Percentiles rank a stretch among this genome's conserved stretches.
phyloP scores from a whole-genome alignment of 768 basidiomycete genomes.

The Lactarius deliciosus region DNA sequence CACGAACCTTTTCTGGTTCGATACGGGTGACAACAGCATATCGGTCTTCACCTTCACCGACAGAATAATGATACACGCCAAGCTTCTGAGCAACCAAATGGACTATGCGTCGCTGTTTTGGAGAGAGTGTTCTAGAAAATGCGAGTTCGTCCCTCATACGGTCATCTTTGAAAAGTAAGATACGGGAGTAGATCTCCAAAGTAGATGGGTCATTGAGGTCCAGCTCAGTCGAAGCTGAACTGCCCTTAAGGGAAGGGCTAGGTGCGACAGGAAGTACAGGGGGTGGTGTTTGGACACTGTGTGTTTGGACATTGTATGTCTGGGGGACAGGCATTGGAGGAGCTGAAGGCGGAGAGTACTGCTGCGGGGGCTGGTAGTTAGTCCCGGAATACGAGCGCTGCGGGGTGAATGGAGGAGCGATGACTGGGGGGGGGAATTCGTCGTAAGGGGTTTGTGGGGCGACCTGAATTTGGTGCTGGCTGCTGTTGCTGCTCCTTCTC shows the following conservation, averaged over 20 bases:
- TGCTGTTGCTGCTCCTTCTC: slow-evolving; percentile 69
- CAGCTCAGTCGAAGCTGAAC: slow-evolving; percentile 63
- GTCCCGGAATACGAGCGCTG: slow-evolving; percentile 70
- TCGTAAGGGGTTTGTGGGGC: slow-evolving; percentile 47
- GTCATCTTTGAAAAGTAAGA: slow-evolving; percentile 96
- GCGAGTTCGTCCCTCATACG: slow-evolving; percentile 96
- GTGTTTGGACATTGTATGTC: slow-evolving; percentile 43
- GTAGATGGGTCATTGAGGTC: slow-evolving; percentile 96
- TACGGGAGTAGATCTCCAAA: slow-evolving; percentile 95
- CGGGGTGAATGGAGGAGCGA: slow-evolving; percentile 58
- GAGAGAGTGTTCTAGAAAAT: slow-evolving; percentile 82
- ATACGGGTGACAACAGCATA: slow-evolving; percentile 93
- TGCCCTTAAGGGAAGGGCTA: slow-evolving; percentile 59
- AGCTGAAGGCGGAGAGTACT: slow-evolving; percentile 64
- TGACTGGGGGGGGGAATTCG: slow-evolving; percentile 66
- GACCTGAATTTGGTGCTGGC: slow-evolving; percentile 39
- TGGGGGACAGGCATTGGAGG: slow-evolving; percentile 44
- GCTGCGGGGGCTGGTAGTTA: slow-evolving; percentile 55
- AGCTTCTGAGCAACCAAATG: slow-evolving; percentile 97
- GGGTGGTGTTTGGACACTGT: slow-evolving; percentile 49
- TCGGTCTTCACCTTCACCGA: slow-evolving; percentile 90
- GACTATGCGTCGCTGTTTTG: slow-evolving; percentile 88
- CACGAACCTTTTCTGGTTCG: slow-evolving; percentile 74
- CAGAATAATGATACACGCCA: slow-evolving; percentile 90
- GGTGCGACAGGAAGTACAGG: slow-evolving; percentile 53